phyloP scores from a whole-genome alignment of 2,329 filamentous ascomycete species.

The Sarocladiaceae sp. region DNA sequence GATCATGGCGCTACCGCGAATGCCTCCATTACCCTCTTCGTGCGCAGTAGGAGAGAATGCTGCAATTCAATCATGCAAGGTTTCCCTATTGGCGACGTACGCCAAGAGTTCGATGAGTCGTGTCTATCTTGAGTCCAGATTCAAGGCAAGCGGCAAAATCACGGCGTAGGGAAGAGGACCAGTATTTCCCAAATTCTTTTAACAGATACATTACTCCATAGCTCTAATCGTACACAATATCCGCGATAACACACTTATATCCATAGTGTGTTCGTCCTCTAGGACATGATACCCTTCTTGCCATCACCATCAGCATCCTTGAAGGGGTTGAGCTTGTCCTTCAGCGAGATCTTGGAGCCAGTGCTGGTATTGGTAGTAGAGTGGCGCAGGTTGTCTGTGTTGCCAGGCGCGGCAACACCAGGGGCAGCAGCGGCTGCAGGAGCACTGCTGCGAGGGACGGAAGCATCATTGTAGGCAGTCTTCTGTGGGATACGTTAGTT shows the following conservation, averaged over 20 bases:
- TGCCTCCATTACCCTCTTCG: too few species aligned
- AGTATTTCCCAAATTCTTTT: too few species aligned
- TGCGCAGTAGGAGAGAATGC: too few species aligned
- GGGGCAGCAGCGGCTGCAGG: background rate
- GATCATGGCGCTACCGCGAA: too few species aligned
- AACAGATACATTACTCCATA: background rate
- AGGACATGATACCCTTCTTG: slow-evolving; percentile 19
- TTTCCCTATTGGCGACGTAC: too few species aligned
- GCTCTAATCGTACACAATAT: background rate
- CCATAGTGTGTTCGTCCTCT: background rate
- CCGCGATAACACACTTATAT: background rate
- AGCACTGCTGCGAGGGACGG: background rate
- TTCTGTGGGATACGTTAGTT: background rate
- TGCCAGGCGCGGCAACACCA: background rate
- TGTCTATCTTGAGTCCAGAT: too few species aligned
- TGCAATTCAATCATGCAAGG: too few species aligned
- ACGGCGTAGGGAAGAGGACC: too few species aligned
- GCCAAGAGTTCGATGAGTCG: too few species aligned
- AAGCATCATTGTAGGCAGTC: background rate
- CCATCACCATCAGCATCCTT: slow-evolving; percentile 20
- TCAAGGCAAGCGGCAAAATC: too few species aligned
- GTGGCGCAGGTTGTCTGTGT: background rate
- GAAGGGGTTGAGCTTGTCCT: slow-evolving; percentile 20
- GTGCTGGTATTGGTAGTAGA: background rate
- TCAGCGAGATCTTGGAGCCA: slow-evolving; percentile 14